A percentile compares a stretch with the other conserved stretches of the same genome.
Evolutionary conservation across 805 yeast species (phyloP).

Genomic region (Ogataea nakhonphanomensis): DNA sequence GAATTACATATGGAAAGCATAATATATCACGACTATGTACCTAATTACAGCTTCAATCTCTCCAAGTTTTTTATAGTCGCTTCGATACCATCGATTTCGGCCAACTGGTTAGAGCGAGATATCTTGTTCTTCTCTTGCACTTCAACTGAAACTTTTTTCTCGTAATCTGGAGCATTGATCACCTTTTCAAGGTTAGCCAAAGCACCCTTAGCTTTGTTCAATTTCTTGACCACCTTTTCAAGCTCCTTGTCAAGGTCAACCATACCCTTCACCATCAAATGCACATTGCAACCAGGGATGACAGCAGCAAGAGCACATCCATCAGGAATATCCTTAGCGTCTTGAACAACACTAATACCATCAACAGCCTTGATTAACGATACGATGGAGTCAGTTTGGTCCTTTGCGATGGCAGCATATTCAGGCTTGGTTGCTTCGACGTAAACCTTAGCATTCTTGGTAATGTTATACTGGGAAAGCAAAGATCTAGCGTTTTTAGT

Average conservation of each 20-base stretch:
- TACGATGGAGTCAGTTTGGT: slow-evolving; percentile 82
- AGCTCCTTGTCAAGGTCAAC: slow-evolving; percentile 92
- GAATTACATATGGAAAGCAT: slow-evolving; percentile 55
- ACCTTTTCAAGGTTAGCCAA: slow-evolving; percentile 66
- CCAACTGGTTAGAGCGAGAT: slow-evolving; percentile 65
- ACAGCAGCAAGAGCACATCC: slow-evolving; percentile 90
- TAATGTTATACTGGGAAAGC: slow-evolving; percentile 83
- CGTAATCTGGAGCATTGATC: slow-evolving; percentile 70
- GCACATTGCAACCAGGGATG: slow-evolving; percentile 78
- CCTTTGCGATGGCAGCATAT: slow-evolving; percentile 49
- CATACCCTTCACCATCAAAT: slow-evolving; percentile 89
- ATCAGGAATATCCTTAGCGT: slow-evolving; percentile 61
- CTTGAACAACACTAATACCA: slow-evolving; percentile 60
- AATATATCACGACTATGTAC: neutral
- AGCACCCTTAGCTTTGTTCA: slow-evolving; percentile 59
- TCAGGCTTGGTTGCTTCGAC: slow-evolving; percentile 62
- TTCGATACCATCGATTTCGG: slow-evolving; percentile 88
- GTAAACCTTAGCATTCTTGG: slow-evolving; percentile 82
- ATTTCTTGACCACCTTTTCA: slow-evolving; percentile 72
- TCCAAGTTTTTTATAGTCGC: slow-evolving; percentile 83
- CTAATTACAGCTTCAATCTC: slow-evolving; percentile 56
- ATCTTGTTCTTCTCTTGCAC: slow-evolving; percentile 74
- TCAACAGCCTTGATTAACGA: slow-evolving; percentile 90
- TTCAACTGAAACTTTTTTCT: slow-evolving; percentile 75
- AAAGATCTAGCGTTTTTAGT: slow-evolving; percentile 91